Evolutionary conservation across 257 asterid genomes (phyloP).

Genomic region (Knoxia roxburghii): DNA sequence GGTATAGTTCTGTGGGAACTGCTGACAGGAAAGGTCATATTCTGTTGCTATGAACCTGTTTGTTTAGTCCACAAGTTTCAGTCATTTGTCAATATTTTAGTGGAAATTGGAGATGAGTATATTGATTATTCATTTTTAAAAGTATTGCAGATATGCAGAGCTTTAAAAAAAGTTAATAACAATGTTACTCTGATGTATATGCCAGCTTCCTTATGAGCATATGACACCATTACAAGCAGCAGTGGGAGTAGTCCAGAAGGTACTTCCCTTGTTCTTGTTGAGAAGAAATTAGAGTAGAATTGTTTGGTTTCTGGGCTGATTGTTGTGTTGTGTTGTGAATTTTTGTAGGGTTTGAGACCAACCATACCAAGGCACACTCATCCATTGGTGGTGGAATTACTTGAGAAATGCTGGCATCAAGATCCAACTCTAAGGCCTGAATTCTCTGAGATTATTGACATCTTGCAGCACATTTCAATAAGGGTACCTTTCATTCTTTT

Average conservation of each 20-base stretch:
- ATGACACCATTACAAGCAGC: conserved; percentile 90
- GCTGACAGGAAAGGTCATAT: conserved; percentile 67
- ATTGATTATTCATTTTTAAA: not conserved
- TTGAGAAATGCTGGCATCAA: conserved; percentile 73
- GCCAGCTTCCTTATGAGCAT: conserved; percentile 68
- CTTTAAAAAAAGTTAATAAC: conserved; percentile 10
- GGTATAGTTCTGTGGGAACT: conserved; percentile 81
- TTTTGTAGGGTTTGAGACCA: conserved; percentile 67
- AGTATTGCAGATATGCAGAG: not conserved
- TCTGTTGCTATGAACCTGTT: not conserved
- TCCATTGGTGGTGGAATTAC: conserved; percentile 54
- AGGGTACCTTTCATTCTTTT: conserved; percentile 31
- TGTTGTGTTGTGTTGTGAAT: conserved; percentile 5
- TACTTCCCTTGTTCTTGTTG: conserved; percentile 15
- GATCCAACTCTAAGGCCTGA: conserved; percentile 75
- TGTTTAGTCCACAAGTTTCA: not conserved
- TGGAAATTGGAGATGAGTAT: not conserved
- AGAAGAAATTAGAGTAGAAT: no score
- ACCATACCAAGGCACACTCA: conserved; percentile 48
- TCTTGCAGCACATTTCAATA: conserved; percentile 44
- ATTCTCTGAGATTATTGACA: conserved; percentile 58
- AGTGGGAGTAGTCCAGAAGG: conserved; percentile 83
- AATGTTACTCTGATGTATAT: conserved; percentile 15
- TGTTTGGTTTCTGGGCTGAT: no score
- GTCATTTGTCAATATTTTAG: not conserved